phyloP scores from a whole-genome alignment of 768 basidiomycete genomes.

The Podaxis sp. region DNA sequence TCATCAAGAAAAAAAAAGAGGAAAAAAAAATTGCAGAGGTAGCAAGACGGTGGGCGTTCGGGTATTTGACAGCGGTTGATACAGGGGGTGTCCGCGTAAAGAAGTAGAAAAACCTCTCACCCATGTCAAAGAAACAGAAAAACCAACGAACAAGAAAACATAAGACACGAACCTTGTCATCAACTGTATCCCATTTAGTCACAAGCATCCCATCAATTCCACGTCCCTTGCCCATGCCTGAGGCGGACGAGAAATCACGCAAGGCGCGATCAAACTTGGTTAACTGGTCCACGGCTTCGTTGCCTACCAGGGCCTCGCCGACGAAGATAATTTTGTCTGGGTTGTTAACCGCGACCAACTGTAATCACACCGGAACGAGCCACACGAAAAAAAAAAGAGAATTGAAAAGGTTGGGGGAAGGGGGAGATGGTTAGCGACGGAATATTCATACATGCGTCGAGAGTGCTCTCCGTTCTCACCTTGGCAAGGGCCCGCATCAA shows the following conservation, averaged over 20 bases:
- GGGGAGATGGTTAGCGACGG: constrained; percentile 3
- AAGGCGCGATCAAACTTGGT: constrained; percentile 95
- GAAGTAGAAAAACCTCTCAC: too few relatives aligned
- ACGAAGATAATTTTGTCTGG: constrained; percentile 99
- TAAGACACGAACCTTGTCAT: constrained; percentile 71
- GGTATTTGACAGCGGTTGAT: neutral
- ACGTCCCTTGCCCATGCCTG: constrained; percentile 64
- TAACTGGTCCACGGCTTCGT: constrained; percentile 97
- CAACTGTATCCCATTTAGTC: constrained; percentile 99
- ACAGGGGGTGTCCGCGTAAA: neutral
- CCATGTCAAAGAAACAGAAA: too few relatives aligned
- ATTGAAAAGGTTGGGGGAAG: neutral
- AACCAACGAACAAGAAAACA: neutral
- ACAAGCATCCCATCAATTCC: constrained; percentile 98
- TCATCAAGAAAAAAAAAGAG: neutral
- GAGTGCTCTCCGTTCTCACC: constrained; percentile 29
- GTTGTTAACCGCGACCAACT: constrained; percentile 90
- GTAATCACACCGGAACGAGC: constrained; percentile 3
- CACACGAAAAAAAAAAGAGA: neutral
- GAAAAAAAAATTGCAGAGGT: neutral
- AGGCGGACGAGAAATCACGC: constrained; percentile 83
- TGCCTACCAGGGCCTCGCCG: constrained; percentile 96
- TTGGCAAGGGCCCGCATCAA: constrained; percentile 98
- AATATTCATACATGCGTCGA: neutral
- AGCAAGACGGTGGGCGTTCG: too few relatives aligned